Evolutionary conservation across 2,329 filamentous ascomycete species (phyloP).

Genomic region (Colletotrichum chlorophyti): DNA sequence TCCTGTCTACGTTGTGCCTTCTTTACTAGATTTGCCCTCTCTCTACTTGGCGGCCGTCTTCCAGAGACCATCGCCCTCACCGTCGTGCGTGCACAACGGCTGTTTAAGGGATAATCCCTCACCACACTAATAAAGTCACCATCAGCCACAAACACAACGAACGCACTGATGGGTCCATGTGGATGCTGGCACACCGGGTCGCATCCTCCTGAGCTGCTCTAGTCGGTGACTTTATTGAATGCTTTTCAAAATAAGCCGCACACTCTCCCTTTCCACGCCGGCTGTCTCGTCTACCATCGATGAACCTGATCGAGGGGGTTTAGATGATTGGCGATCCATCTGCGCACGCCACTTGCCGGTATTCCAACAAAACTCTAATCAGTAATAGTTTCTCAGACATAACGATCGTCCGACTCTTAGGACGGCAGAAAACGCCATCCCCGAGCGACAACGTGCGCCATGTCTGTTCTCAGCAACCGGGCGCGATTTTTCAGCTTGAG

Average conservation of each 20-base stretch:
- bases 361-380: constrained; percentile 16
- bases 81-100: constrained; percentile 15
- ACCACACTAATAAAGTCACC: constrained; percentile 2
- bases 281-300: constrained; percentile 10
- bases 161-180: constrained; percentile 18
- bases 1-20: not conserved
- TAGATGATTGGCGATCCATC: constrained; percentile 10
- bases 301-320: constrained; percentile 8
- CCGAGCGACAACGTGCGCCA: not conserved
- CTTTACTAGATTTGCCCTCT: too few relatives aligned
- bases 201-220: not conserved
- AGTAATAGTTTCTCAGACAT: constrained; percentile 7
- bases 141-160: constrained; percentile 17
- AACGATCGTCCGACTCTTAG: constrained; percentile 20
- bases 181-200: not conserved
- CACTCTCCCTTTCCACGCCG: not conserved
- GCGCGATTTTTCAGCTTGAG: not conserved
- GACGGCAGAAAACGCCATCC: constrained; percentile 10
- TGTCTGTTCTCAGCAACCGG: constrained; percentile 8
- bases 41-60: not conserved
- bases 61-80: too few relatives aligned
- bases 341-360: not conserved
- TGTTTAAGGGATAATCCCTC: constrained; percentile 9
- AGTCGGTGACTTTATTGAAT: too few relatives aligned
- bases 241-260: too few relatives aligned